A percentile compares a stretch with the other conserved stretches of the same genome.
phyloP scores from a whole-genome alignment of 202 grass and related monocot species.

The Bolboschoenoplectus hybrid region DNA sequence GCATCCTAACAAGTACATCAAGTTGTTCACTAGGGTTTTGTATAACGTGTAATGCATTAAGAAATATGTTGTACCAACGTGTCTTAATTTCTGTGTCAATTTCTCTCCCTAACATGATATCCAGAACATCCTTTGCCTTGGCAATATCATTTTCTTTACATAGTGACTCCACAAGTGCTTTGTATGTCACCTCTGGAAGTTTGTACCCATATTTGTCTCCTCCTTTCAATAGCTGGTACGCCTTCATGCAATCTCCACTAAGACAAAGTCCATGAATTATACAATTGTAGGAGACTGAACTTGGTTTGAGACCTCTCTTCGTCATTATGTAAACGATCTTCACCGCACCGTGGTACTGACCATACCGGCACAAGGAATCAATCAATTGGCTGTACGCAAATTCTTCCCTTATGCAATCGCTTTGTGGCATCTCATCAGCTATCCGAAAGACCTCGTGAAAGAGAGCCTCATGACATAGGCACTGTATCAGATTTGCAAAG shows the following conservation, averaged over 20 bases:
- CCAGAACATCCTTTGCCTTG: constrained; percentile 70
- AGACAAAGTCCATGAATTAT: constrained; percentile 83
- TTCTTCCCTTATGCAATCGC: constrained; percentile 42
- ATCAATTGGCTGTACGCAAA: constrained; percentile 81
- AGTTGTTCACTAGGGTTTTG: constrained; percentile 82
- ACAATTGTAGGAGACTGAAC: constrained; percentile 75
- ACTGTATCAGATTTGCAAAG: constrained; percentile 80
- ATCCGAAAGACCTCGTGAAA: constrained; percentile 69
- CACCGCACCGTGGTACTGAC: constrained; percentile 68
- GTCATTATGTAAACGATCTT: constrained; percentile 82
- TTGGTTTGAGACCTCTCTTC: constrained; percentile 65
- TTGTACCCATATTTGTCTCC: constrained; percentile 53
- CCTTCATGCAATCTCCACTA: constrained; percentile 55
- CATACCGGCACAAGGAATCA: constrained; percentile 63
- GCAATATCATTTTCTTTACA: constrained; percentile 67
- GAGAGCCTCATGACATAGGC: constrained; percentile 67
- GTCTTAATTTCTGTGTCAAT: constrained; percentile 44
- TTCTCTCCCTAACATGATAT: constrained; percentile 54
- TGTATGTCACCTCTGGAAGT: constrained; percentile 65
- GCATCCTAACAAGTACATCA: constrained; percentile 72
- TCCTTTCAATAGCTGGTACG: constrained; percentile 79
- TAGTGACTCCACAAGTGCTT: constrained; percentile 60
- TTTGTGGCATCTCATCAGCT: constrained; percentile 68
- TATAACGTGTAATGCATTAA: constrained; percentile 53
- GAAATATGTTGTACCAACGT: constrained; percentile 88